Conservation (phyloP, 768 basidiomycete genomes). For the Gautieria morchelliformis region DNA sequence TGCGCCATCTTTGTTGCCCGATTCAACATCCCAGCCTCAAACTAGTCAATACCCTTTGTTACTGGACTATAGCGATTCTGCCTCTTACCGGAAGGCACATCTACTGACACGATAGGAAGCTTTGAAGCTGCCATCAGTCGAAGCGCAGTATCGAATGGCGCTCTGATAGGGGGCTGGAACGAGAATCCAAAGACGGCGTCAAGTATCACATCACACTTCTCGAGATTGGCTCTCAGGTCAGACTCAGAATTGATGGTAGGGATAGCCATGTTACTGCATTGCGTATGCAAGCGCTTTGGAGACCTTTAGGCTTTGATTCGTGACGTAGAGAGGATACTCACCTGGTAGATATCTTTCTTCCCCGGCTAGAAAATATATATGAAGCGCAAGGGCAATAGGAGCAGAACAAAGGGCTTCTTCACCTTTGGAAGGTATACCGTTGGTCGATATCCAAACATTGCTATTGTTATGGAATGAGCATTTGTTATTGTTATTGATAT, state of each 20-base stretch:
- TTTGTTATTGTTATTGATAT: not conserved
- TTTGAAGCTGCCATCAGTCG: constrained; percentile 49
- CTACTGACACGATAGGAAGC: constrained; percentile 85
- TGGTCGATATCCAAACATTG: constrained; percentile 86
- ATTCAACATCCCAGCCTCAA: constrained; percentile 79
- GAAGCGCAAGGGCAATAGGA: not conserved
- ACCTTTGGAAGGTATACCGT: constrained; percentile 94
- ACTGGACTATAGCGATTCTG: not conserved
- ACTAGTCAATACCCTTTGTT: not conserved
- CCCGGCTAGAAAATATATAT: constrained; percentile 50
- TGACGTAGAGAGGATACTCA: constrained; percentile 16
- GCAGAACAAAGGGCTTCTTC: not conserved
- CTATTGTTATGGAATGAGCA: constrained; percentile 26
- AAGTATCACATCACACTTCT: constrained; percentile 69
- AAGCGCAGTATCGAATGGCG: constrained; percentile 77
- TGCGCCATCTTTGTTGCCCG: constrained; percentile 33
- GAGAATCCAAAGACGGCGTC: constrained; percentile 99
- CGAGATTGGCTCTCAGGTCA: constrained; percentile 38
- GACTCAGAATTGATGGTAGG: constrained; percentile 40
- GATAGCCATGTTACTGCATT: constrained; percentile 87
- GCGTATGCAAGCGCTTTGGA: constrained; percentile 63
- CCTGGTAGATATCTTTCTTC: constrained; percentile 87
- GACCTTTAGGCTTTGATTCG: not conserved
- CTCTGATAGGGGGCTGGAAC: constrained; percentile 81
- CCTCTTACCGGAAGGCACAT: constrained; percentile 68